phyloP scores from a whole-genome alignment of 2,329 filamentous ascomycete species.

The Pseudogymnoascus sp. region DNA sequence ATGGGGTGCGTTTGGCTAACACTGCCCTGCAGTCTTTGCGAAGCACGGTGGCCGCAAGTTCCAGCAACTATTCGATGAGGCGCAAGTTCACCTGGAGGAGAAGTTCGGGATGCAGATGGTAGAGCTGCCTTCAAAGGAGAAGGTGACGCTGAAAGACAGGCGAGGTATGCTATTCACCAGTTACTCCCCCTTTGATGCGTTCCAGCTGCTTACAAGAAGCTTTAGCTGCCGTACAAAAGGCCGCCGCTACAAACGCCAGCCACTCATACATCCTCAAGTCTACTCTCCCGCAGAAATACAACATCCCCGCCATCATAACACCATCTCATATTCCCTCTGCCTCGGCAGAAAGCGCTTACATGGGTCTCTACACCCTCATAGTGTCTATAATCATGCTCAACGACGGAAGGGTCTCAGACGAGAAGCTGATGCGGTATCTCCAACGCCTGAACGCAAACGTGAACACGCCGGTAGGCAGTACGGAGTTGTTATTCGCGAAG shows the following conservation, averaged over 20 bases:
- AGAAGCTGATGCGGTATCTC: slow-evolving; percentile 70
- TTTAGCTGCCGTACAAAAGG: slow-evolving; percentile 28
- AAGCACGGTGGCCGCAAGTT: slow-evolving; percentile 57
- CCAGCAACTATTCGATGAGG: slow-evolving; percentile 65
- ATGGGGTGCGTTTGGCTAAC: background rate
- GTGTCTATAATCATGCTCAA: slow-evolving; percentile 69
- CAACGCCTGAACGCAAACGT: slow-evolving; percentile 65
- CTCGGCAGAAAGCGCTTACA: slow-evolving; percentile 68
- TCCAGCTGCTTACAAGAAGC: slow-evolving; percentile 7
- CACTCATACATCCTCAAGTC: slow-evolving; percentile 73
- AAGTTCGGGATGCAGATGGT: slow-evolving; percentile 90
- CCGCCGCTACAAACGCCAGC: slow-evolving; percentile 43
- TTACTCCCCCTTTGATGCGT: background rate
- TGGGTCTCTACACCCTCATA: slow-evolving; percentile 71
- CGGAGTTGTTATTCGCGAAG: slow-evolving; percentile 63
- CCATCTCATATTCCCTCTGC: slow-evolving; percentile 59
- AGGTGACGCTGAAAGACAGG: slow-evolving; percentile 70
- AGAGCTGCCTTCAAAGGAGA: slow-evolving; percentile 75
- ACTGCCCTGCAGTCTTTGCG: slow-evolving; percentile 51
- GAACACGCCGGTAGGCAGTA: slow-evolving; percentile 65
- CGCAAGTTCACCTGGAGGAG: slow-evolving; percentile 61
- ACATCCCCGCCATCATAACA: slow-evolving; percentile 55
- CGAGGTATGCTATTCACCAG: slow-evolving; percentile 47
- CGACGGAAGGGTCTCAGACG: slow-evolving; percentile 65
- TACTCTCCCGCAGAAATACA: slow-evolving; percentile 60